Conservation (phyloP, 768 basidiomycete genomes). For the Mycena indigotica region DNA sequence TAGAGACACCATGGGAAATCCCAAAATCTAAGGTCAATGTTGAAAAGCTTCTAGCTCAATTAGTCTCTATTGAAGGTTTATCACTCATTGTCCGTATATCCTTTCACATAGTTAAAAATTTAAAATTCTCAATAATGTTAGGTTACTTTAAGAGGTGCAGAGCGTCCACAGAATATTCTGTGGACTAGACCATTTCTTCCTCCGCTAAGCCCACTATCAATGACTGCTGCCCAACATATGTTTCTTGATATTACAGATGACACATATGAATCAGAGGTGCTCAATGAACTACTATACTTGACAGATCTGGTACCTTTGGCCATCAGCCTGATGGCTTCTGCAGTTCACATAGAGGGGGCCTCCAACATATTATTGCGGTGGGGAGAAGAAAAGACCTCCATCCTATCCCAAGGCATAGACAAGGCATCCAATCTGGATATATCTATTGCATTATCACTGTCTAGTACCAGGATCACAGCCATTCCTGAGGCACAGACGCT, state of each 20-base stretch:
- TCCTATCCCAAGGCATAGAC: not conserved
- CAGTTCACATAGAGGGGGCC: not conserved
- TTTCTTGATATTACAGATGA: not conserved
- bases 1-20: conserved; percentile 14
- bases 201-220: not conserved
- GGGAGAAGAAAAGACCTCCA: not conserved
- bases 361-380: not conserved
- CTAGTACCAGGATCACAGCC: not conserved
- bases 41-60: conserved; percentile 11
- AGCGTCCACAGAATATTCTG: not conserved
- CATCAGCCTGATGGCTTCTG: not conserved
- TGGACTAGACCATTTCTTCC: not conserved
- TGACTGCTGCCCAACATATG: not conserved
- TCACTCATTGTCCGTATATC: conserved; percentile 11
- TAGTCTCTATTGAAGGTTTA: conserved; percentile 3
- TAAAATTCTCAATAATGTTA: no score
- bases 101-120: no score
- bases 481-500: not conserved
- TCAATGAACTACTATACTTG: not conserved
- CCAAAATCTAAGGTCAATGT: not conserved
- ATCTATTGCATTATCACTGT: not conserved
- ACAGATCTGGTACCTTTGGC: not conserved
- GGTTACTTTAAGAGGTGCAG: not conserved
- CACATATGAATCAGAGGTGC: not conserved
- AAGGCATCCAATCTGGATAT: not conserved